Percentiles rank a stretch among this genome's conserved stretches.
These are phyloP conservation scores for Boletus huronensis DNA, from an alignment of 768 basidiomycete species.

Conservation along the genomic window DNA sequence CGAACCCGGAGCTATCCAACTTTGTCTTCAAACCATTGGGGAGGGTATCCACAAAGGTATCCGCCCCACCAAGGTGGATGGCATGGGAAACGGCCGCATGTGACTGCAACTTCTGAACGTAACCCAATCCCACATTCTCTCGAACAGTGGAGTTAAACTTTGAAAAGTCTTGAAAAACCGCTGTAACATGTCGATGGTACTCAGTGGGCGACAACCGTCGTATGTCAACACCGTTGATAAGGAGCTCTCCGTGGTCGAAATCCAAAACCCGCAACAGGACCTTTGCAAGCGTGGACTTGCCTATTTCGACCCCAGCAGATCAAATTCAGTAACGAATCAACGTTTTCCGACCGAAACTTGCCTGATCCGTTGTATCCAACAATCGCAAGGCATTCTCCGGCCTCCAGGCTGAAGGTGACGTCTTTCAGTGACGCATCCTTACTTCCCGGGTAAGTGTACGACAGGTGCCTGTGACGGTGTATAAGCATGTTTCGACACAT, in stretches of 20 bases:
- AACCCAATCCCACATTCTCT: conserved; percentile 86
- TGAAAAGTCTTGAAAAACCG: conserved; percentile 84
- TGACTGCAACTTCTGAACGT: conserved; percentile 58
- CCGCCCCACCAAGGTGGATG: conserved; percentile 70
- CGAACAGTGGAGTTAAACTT: conserved; percentile 73
- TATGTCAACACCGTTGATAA: conserved; percentile 68
- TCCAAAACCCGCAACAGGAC: conserved; percentile 75
- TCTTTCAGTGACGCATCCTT: conserved; percentile 63
- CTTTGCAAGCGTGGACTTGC: conserved; percentile 86
- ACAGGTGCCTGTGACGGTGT: conserved; percentile 45
- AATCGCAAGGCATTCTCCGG: conserved; percentile 81
- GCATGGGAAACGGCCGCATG: conserved; percentile 58
- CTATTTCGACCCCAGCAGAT: conserved; percentile 34
- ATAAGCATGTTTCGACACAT: conserved; percentile 8
- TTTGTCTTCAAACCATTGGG: conserved; percentile 73
- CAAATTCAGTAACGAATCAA: conserved; percentile 10
- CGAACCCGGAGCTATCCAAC: conserved; percentile 61
- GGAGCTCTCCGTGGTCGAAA: conserved; percentile 65
- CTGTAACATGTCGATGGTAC: conserved; percentile 71
- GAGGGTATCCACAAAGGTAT: conserved; percentile 57
- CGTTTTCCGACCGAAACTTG: conserved; percentile 29
- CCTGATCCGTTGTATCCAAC: conserved; percentile 86
- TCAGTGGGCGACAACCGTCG: conserved; percentile 63
- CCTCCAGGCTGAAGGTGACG: conserved; percentile 63
- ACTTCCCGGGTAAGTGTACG: conserved; percentile 79